These are phyloP conservation scores for Cladorrhinum sp. DNA, from an alignment of 2,329 filamentous ascomycete genomes.

Conservation along the genomic window DNA sequence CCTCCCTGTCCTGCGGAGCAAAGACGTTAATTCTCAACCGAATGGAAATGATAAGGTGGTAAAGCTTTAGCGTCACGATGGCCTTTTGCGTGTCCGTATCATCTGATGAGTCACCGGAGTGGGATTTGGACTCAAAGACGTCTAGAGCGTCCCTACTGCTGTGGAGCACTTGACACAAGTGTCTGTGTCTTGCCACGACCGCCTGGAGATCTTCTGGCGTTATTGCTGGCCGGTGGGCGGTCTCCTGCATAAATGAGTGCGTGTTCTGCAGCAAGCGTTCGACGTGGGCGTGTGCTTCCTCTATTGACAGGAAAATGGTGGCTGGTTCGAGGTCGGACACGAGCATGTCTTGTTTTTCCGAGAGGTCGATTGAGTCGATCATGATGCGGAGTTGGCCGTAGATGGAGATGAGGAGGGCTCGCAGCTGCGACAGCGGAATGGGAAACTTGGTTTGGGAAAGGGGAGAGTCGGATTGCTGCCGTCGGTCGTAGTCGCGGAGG, in stretches of 20 bases:
- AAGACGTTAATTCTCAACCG: slow-evolving; percentile 20
- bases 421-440: slow-evolving; percentile 15
- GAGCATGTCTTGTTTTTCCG: slow-evolving; percentile 6
- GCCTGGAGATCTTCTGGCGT: background rate
- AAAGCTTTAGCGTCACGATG: slow-evolving; percentile 12
- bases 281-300: slow-evolving; percentile 19
- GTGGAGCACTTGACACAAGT: slow-evolving; percentile 17
- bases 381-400: slow-evolving; percentile 21
- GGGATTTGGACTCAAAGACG: background rate
- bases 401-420: slow-evolving; percentile 13
- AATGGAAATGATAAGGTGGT: slow-evolving; percentile 13
- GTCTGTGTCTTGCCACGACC: slow-evolving; percentile 11
- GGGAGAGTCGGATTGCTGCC: background rate
- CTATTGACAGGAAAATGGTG: slow-evolving; percentile 15
- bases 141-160: slow-evolving; percentile 20
- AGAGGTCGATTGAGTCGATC: slow-evolving; percentile 6
- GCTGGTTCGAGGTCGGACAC: slow-evolving; percentile 11
- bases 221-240: background rate
- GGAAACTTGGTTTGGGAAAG: slow-evolving; percentile 4
- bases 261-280: slow-evolving; percentile 18
- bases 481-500: slow-evolving; percentile 15
- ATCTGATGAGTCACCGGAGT: no score
- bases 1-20: slow-evolving; percentile 16
- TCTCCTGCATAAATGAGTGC: slow-evolving; percentile 15
- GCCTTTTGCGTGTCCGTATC: background rate